Conservation (phyloP, 345 rosid genomes). For the Aquilaria yunnanensis region DNA sequence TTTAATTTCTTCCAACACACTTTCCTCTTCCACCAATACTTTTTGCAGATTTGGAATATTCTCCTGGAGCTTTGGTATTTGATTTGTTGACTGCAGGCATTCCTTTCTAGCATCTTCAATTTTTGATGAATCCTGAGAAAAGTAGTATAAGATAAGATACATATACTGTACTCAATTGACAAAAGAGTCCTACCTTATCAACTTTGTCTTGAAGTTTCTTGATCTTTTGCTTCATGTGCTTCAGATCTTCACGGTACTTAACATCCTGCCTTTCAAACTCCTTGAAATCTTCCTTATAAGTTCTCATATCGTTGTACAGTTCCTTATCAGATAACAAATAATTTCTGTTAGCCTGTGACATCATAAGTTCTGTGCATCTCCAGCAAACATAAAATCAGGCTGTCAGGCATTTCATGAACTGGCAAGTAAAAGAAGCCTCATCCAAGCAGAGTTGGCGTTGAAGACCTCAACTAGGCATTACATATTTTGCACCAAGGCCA, state of each 20-base stretch:
- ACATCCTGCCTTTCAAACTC: slow-evolving; percentile 97
- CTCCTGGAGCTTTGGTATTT: slow-evolving; percentile 80
- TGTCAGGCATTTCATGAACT: too few species aligned
- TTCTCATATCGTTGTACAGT: slow-evolving; percentile 60
- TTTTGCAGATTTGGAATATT: slow-evolving; percentile 68
- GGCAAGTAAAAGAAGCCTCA: too few species aligned
- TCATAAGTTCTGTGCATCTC: too few species aligned
- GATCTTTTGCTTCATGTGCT: slow-evolving; percentile 92
- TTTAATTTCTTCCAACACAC: slow-evolving; percentile 59
- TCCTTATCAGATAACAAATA: slow-evolving; percentile 41
- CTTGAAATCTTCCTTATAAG: slow-evolving; percentile 82
- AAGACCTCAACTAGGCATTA: too few species aligned
- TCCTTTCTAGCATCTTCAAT: slow-evolving; percentile 58
- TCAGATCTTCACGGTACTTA: slow-evolving; percentile 81
- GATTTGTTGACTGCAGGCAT: slow-evolving; percentile 47
- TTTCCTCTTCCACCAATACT: slow-evolving; percentile 65
- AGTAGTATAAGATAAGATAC: slow-evolving; percentile 20
- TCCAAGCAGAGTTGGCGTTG: too few species aligned
- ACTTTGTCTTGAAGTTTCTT: slow-evolving; percentile 89
- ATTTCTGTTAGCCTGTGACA: slow-evolving; percentile 3
- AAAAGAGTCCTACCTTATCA: slow-evolving; percentile 51
- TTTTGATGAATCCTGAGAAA: slow-evolving; percentile 66
- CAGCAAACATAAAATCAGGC: too few species aligned
- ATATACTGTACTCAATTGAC: slow-evolving; percentile 3
- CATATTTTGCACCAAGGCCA: background rate